phyloP scores from a whole-genome alignment of 2,329 filamentous ascomycete species.

The Chaetomiaceae sp. region DNA sequence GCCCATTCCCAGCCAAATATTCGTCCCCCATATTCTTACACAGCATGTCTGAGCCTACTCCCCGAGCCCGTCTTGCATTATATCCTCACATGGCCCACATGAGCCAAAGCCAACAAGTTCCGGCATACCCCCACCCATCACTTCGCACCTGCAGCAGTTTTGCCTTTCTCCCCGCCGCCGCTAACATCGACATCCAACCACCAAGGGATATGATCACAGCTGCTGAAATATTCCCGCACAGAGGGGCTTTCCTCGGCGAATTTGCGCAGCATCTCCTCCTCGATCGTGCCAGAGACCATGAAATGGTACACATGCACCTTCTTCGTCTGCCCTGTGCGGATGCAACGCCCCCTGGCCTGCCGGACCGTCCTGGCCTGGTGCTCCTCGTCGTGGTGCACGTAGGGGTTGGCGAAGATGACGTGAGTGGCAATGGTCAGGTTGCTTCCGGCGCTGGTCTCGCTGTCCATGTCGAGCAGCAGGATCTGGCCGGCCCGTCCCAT shows the following conservation, averaged over 20 bases:
- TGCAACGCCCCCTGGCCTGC: conserved; percentile 38
- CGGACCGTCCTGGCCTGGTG: conserved; percentile 34
- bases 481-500: conserved; percentile 24
- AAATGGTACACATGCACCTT: conserved; percentile 38
- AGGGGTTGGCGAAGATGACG: conserved; percentile 37
- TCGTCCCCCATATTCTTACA: too few relatives aligned
- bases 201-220: background rate
- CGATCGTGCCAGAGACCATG: conserved; percentile 35
- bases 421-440: conserved; percentile 41
- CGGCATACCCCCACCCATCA: too few relatives aligned
- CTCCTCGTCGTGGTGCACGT: conserved; percentile 30
- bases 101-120: too few relatives aligned
- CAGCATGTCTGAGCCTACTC: too few relatives aligned
- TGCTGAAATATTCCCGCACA: conserved; percentile 7
- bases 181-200: conserved; percentile 5
- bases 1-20: too few relatives aligned
- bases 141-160: too few relatives aligned
- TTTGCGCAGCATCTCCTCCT: conserved; percentile 34
- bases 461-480: conserved; percentile 36
- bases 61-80: too few relatives aligned
- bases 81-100: too few relatives aligned
- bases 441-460: conserved; percentile 36
- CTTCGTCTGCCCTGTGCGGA: conserved; percentile 38
- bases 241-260: background rate
- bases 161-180: background rate